Evolutionary conservation across 805 yeast genomes (phyloP).

Genomic region (Pichia californica): DNA sequence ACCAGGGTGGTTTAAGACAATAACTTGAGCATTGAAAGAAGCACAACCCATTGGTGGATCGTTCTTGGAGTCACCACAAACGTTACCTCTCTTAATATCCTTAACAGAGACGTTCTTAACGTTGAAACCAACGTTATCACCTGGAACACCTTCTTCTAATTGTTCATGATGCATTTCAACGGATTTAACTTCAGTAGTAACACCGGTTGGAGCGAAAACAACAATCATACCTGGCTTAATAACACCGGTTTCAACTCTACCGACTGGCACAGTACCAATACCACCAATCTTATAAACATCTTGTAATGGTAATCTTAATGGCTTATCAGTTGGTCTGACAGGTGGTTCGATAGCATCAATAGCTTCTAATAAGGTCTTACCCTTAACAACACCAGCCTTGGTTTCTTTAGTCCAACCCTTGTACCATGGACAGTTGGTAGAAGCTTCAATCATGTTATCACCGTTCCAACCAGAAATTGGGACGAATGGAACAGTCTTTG

Average conservation of each 20-base stretch:
- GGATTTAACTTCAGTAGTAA: slow-evolving; percentile 84
- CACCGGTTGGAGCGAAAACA: slow-evolving; percentile 72
- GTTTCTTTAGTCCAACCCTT: slow-evolving; percentile 80
- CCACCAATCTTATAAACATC: slow-evolving; percentile 93
- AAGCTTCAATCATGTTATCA: slow-evolving; percentile 85
- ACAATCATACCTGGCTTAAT: slow-evolving; percentile 84
- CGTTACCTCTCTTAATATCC: slow-evolving; percentile 92
- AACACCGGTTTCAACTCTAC: slow-evolving; percentile 89
- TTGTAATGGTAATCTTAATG: slow-evolving; percentile 84
- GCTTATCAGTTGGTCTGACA: slow-evolving; percentile 75
- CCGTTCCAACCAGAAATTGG: slow-evolving; percentile 93
- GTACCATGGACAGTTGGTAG: slow-evolving; percentile 82
- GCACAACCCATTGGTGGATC: slow-evolving; percentile 79
- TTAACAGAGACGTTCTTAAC: slow-evolving; percentile 85
- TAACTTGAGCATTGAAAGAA: slow-evolving; percentile 72
- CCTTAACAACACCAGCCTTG: slow-evolving; percentile 61
- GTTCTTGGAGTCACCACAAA: slow-evolving; percentile 83
- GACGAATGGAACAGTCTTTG: slow-evolving; percentile 77
- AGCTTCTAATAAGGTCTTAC: slow-evolving; percentile 81
- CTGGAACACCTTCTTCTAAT: slow-evolving; percentile 74
- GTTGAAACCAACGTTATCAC: slow-evolving; percentile 89
- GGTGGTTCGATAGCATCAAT: slow-evolving; percentile 81
- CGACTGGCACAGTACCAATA: slow-evolving; percentile 89
- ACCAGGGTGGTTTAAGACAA: slow-evolving; percentile 88
- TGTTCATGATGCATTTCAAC: slow-evolving; percentile 86